These are phyloP conservation scores for Botryotinia calthae DNA, from an alignment of 2,329 filamentous ascomycete genomes.

Conservation along the genomic window DNA sequence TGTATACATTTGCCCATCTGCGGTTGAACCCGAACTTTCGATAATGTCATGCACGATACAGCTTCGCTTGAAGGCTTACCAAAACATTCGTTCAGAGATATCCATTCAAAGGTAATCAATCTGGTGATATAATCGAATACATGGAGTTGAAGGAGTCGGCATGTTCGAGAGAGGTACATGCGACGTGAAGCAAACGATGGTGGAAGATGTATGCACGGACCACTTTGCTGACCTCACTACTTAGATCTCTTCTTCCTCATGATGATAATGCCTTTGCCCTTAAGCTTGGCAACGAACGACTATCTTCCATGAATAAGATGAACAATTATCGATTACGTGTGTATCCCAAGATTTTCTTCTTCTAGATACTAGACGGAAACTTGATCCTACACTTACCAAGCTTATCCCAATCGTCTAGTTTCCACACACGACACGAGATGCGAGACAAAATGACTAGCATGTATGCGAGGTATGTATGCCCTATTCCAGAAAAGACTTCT, in stretches of 20 bases:
- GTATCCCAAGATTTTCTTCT: background rate
- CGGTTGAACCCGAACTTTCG: background rate
- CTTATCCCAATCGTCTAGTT: background rate
- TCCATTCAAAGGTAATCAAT: rapidly evolving
- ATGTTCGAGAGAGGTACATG: background rate
- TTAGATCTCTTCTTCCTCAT: background rate
- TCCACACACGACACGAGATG: background rate
- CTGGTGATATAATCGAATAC: background rate
- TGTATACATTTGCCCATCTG: background rate
- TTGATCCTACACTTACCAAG: background rate
- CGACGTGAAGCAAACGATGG: background rate
- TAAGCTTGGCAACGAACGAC: background rate
- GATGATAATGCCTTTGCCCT: too few species aligned
- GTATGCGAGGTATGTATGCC: too few species aligned
- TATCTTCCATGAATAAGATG: background rate
- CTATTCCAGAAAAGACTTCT: background rate
- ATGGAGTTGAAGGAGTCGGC: background rate
- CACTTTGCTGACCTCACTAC: background rate
- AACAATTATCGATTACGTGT: background rate
- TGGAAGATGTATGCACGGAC: background rate
- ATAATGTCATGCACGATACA: background rate
- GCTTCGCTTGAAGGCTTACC: background rate
- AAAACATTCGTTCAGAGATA: background rate
- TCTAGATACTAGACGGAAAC: background rate
- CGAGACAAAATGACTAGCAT: background rate